phyloP scores from a whole-genome alignment of 1,139 yeast genomes.

The Yamadazyma jaroonii region DNA sequence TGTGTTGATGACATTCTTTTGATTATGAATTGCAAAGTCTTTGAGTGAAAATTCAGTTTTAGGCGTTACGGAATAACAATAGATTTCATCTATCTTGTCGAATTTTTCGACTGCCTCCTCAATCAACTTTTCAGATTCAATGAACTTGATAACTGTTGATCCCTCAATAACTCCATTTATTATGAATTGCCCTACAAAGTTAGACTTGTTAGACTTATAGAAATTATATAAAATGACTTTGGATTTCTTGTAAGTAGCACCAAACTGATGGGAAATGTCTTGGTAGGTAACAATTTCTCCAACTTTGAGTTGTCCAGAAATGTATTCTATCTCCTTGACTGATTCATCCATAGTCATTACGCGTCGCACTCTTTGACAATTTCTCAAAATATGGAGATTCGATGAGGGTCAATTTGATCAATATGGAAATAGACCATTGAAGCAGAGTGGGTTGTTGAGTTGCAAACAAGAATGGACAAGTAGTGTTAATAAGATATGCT shows the following conservation, averaged over 20 bases:
- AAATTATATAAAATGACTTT: conserved; percentile 30
- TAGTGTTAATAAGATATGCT: too few species aligned
- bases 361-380: conserved; percentile 6
- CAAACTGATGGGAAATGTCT: conserved; percentile 8
- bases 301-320: conserved; percentile 23
- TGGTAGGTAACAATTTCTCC: conserved; percentile 12
- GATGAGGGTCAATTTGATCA: too few species aligned
- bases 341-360: conserved; percentile 37
- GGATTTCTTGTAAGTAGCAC: conserved; percentile 16
- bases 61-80: conserved; percentile 28
- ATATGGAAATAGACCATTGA: too few species aligned
- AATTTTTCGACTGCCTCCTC: conserved; percentile 18
- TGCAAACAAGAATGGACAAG: too few species aligned
- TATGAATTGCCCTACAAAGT: conserved; percentile 32
- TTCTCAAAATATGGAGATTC: too few species aligned
- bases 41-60: conserved; percentile 17
- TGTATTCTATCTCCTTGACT: conserved; percentile 26
- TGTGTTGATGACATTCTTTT: conserved; percentile 19
- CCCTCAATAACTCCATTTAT: conserved; percentile 24
- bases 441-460: too few species aligned
- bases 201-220: conserved; percentile 29
- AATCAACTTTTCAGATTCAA: conserved; percentile 18
- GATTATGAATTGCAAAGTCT: conserved; percentile 32
- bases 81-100: conserved; percentile 24
- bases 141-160: conserved; percentile 19